Conservation (phyloP, 257 asterid species). For the Eustoma russellianum region DNA sequence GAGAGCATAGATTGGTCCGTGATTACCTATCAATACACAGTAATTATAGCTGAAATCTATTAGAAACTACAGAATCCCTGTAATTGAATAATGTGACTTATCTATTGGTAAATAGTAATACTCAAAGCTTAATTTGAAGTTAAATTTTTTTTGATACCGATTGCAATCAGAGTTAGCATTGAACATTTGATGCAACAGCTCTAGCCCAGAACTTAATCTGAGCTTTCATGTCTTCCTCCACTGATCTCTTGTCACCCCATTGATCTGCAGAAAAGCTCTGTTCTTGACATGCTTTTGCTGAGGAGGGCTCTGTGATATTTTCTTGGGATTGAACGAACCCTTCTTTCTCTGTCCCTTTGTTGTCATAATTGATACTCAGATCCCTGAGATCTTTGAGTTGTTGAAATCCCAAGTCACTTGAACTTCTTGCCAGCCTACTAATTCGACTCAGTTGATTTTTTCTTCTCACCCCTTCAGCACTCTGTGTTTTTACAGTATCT, state of each 20-base stretch:
- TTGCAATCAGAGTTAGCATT: no score
- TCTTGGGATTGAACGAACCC: conserved; percentile 14
- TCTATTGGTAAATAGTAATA: no score
- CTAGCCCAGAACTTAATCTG: conserved; percentile 93
- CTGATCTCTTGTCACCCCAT: conserved; percentile 31
- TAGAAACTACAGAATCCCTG: no score
- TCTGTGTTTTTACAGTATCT: conserved; percentile 16
- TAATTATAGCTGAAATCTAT: neutral
- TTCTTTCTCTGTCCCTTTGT: conserved; percentile 16
- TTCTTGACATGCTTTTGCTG: conserved; percentile 23
- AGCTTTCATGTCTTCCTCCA: conserved; percentile 71
- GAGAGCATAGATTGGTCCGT: neutral
- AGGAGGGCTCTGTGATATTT: conserved; percentile 13
- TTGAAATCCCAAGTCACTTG: conserved; percentile 22
- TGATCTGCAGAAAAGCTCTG: conserved; percentile 16
- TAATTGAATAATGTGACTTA: no score
- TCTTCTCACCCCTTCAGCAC: conserved; percentile 15
- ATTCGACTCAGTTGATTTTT: conserved; percentile 1
- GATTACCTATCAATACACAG: neutral
- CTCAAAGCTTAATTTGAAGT: no score
- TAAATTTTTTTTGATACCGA: no score
- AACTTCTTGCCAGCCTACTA: conserved; percentile 20
- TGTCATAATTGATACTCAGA: conserved; percentile 27
- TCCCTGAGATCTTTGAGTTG: conserved; percentile 35
- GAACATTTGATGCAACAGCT: conserved; percentile 81